Percentiles rank a stretch among this genome's conserved stretches.
These are phyloP conservation scores for Cyamopsis tetragonoloba DNA, from an alignment of 306 rosid species.

Conservation along the genomic window DNA sequence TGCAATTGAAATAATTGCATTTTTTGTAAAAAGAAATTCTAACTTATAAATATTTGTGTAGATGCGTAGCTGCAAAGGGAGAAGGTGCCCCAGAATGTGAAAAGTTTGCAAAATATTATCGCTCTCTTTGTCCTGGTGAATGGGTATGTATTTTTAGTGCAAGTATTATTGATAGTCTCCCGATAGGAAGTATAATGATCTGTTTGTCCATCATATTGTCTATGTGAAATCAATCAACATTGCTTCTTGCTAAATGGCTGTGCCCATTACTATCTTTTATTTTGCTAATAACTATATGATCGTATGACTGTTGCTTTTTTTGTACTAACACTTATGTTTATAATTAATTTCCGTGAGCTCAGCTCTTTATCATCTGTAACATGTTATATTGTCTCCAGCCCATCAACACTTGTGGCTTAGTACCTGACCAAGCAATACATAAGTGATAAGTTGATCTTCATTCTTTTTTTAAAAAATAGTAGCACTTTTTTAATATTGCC, in stretches of 20 bases:
- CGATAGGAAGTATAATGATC: neutral
- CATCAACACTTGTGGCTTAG: neutral
- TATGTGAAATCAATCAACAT: neutral
- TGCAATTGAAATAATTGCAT: neutral
- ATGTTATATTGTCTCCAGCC: neutral
- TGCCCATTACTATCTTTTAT: too few relatives aligned
- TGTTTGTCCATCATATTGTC: neutral
- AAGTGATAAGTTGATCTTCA: too few relatives aligned
- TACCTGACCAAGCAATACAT: too few relatives aligned
- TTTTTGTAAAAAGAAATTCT: constrained; percentile 50
- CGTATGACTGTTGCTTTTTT: too few relatives aligned
- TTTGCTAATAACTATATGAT: too few relatives aligned
- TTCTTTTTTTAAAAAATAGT: too few relatives aligned
- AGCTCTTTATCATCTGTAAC: neutral
- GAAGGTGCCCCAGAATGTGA: constrained; percentile 89
- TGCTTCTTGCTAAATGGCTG: neutral
- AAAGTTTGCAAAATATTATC: constrained; percentile 78
- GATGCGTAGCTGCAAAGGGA: constrained; percentile 89
- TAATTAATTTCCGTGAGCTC: neutral
- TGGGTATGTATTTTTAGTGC: constrained; percentile 62
- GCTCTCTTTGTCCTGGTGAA: constrained; percentile 97
- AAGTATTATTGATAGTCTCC: constrained; percentile 1
- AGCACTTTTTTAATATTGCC: too few relatives aligned
- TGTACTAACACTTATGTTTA: too few relatives aligned
- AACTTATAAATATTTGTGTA: constrained; percentile 30